Conservation (phyloP, 2,329 filamentous ascomycete genomes). For the Aspergillus sp. region DNA sequence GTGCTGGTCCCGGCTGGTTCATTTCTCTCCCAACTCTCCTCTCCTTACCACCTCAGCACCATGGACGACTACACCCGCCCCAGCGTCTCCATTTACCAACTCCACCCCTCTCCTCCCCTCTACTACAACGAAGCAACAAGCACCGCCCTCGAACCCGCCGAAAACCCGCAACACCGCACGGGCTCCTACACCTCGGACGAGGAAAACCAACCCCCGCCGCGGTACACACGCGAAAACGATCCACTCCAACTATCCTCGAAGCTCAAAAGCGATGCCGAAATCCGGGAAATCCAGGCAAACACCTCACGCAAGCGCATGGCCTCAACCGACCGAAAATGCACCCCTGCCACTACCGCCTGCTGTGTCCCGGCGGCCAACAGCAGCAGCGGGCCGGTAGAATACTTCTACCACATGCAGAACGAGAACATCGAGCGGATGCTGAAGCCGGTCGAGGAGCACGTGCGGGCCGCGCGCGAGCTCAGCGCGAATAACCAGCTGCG, state of each 20-base stretch:
- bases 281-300: slow-evolving; percentile 66
- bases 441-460: slow-evolving; percentile 87
- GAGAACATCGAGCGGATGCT: slow-evolving; percentile 85
- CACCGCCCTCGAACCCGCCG: slow-evolving; percentile 33
- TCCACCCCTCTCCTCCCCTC: slow-evolving; percentile 7
- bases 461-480: slow-evolving; percentile 69
- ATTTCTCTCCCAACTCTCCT: slow-evolving; percentile 3
- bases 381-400: slow-evolving; percentile 43
- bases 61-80: slow-evolving; percentile 23
- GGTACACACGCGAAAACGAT: slow-evolving; percentile 58
- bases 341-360: slow-evolving; percentile 21
- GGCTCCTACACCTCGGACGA: slow-evolving; percentile 27
- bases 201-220: slow-evolving; percentile 42
- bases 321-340: slow-evolving; percentile 3
- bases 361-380: slow-evolving; percentile 29
- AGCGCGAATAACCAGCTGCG: slow-evolving; percentile 68
- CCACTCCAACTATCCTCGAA: slow-evolving; percentile 69
- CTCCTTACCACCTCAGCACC: slow-evolving; percentile 4
- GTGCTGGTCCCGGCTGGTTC: slow-evolving; percentile 1
- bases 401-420: slow-evolving; percentile 86
- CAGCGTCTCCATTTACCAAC: slow-evolving; percentile 20
- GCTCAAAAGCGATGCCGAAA: slow-evolving; percentile 68
- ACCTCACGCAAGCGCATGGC: slow-evolving; percentile 60
- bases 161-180: slow-evolving; percentile 15
- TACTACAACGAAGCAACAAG: slow-evolving; percentile 28